Base-by-base conservation (phyloP, 768 basidiomycete genomes). In the Trichaptum fuscoviolaceum region DNA sequence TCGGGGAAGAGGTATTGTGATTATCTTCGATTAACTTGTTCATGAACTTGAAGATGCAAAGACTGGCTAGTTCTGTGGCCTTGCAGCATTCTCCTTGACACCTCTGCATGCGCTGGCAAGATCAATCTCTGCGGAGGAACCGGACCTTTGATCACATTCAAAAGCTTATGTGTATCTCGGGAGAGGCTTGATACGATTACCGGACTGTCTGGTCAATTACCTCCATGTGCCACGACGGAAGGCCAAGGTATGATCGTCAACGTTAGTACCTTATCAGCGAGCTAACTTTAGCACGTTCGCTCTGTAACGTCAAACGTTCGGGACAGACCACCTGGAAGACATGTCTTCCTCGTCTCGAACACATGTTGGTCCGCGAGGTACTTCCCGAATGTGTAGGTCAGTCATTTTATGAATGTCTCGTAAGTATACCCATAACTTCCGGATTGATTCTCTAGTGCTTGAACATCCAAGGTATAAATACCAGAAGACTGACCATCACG, bases 251-350 rank as follows among this genome's bases (percentile, higher is more conserved):
- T 8, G 30, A 30, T 52, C 42, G 42, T 20, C 42, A 52, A 20
- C 42, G 42, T 52, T 12, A 52, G 42, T 52, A 52, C 15, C 42
- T 52, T 52, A 52, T 52, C 42, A 20, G 42, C 20, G 42, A 52
- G 42, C 42, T 52, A 52, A 52, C 42, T 52, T 52, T 52, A 52
- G 42, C 42, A 52, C 42, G 42, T 52, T 52, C 42, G 42, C 42
- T 12, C 42, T 52, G 42, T 12, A 52, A 52, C 2, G 20, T 12
- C 42, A 52, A 52, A 52, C 42, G 42, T 12, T 52, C 20, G 42
- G 42, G 15, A 52, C 20, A 20, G 42, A 52, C 42, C 42, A 52
- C 42, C 42, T 20, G 12, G 42, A 15, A 52, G 15, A 52, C 2
- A 15, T 12, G 20, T 52, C 42, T 52, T 52, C 42, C 5, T 52